Conservation (phyloP, 1,284 basidiomycete genomes). For the Leccinum subrobustum region DNA sequence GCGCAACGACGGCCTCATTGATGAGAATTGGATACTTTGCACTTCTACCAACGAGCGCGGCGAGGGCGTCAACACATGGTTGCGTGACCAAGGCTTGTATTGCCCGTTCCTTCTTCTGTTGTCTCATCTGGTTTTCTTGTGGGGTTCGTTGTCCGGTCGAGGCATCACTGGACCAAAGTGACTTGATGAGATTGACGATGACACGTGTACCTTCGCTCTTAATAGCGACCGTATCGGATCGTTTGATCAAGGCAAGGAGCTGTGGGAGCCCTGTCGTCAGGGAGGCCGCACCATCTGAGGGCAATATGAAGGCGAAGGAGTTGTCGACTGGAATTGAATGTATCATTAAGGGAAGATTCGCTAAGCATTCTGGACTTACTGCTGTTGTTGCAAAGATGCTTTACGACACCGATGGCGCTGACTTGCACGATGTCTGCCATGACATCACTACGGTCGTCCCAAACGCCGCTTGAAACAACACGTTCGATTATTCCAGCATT, state of each 20-base stretch:
- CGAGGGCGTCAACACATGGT: conserved; percentile 60
- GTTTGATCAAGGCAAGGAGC: conserved; percentile 71
- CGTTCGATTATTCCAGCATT: conserved; percentile 61
- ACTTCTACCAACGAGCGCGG: conserved; percentile 74
- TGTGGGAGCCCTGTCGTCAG: conserved; percentile 54
- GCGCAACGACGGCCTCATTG: conserved; percentile 86
- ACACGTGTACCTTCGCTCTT: conserved; percentile 90
- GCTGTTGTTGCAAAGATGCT: conserved; percentile 81
- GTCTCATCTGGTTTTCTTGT: conserved; percentile 35
- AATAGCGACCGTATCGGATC: conserved; percentile 80
- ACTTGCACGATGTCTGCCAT: conserved; percentile 86
- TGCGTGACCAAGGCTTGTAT: conserved; percentile 51
- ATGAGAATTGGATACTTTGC: conserved; percentile 81
- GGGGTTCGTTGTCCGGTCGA: conserved; percentile 28
- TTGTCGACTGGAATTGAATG: conserved; percentile 54
- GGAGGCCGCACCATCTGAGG: conserved; percentile 33
- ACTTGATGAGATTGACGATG: conserved; percentile 79
- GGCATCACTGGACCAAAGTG: conserved; percentile 59
- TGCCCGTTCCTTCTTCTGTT: conserved; percentile 53
- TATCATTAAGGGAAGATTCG: conserved; percentile 2
- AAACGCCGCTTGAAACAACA: conserved; percentile 67
- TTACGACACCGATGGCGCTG: conserved; percentile 83
- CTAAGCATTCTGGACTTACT: conserved; percentile 45
- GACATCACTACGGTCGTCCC: conserved; percentile 66
- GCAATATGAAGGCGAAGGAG: conserved; percentile 55